phyloP scores from a whole-genome alignment of 106 monocot species.

The Agapanthus africanus region DNA sequence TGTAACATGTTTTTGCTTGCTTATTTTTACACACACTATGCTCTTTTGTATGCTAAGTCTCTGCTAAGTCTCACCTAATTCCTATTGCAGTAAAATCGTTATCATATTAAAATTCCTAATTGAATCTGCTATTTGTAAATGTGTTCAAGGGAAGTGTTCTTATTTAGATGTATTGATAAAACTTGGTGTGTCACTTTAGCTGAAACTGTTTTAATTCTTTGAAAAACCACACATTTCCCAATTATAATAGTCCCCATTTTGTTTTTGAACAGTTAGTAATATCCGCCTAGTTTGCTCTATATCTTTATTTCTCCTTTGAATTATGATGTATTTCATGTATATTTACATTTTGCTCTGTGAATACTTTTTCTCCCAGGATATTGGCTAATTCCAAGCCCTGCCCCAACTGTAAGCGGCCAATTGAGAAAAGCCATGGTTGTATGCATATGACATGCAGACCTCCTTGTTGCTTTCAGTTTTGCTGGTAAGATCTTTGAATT shows the following conservation, averaged over 20 bases:
- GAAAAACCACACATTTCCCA: not conserved
- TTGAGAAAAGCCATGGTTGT: conserved; percentile 13
- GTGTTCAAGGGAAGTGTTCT: too few species aligned
- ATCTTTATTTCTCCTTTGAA: not conserved
- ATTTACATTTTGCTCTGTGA: too few species aligned
- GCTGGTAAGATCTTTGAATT: conserved; percentile 10
- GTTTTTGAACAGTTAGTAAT: not conserved
- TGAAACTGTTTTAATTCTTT: not conserved
- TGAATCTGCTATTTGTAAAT: not conserved
- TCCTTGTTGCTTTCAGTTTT: conserved; percentile 13
- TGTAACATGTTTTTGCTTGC: not conserved
- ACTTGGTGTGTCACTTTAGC: not conserved
- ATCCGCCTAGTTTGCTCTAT: not conserved
- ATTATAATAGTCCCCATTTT: not conserved
- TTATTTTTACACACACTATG: not conserved
- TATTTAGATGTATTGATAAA: not conserved
- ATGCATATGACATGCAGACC: conserved; percentile 13
- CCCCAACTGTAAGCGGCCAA: conserved; percentile 12
- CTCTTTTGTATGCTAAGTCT: not conserved
- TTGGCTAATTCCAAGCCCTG: conserved; percentile 14
- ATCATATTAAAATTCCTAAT: not conserved
- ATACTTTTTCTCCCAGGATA: conserved; percentile 7
- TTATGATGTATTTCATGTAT: not conserved
- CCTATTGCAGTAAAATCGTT: not conserved
- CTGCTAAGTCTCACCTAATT: not conserved